Evolutionary conservation across 1,284 basidiomycete genomes (phyloP), one percentile per base, ranked within the genome.

Genomic region (Leccinum glutinopallens): DNA sequence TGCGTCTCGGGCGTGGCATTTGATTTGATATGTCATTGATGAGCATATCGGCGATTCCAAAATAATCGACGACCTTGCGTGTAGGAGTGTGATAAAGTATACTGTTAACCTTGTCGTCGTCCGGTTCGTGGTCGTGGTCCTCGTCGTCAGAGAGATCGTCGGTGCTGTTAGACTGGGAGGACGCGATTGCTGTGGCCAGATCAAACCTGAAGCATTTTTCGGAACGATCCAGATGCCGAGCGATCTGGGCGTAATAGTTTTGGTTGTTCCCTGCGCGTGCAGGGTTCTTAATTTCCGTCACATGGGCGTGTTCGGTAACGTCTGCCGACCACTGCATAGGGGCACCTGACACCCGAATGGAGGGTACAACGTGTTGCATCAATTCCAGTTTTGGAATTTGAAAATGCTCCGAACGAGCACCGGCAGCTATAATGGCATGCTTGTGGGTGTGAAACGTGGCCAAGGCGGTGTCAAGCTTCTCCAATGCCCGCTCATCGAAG

Each of bases 321-420:
- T 62, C 43, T 2, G 61, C 61, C n/a, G n/a, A 57, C 56, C 46
- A 62, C 49, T 53, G 49, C 49, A 53, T 10, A 9, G 49, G 49
- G n/a, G 49, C n/a, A 53, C 49, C 49, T 5, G 53, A 54, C 13
- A 13, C 53, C 32, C 25, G 53, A 17, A 54, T 54, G 6, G 53
- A 54, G 12, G 53, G 53, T 17, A 29, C 53, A 32, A 54, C 29
- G 15, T 54, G 25, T 25, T 54, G 53, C 25, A 54, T 15, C 17
- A 54, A 5, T 29, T 54, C 25, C 10, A 54, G 53, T 9, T 54
- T 54, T 32, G 53, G 53, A 15, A 54, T 54, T 29, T 54, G 22
- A 32, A 54, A 54, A 37, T 37, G 37, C 37, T 37, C 37, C 12
- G 37, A 37, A 37, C 37, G 37, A 13, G 37, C 37, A 37, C 53